Percentiles rank a stretch among this genome's conserved stretches.
These are phyloP conservation scores for Apiospora phragmitis DNA, from an alignment of 2,329 filamentous ascomycete species.

Conservation along the genomic window DNA sequence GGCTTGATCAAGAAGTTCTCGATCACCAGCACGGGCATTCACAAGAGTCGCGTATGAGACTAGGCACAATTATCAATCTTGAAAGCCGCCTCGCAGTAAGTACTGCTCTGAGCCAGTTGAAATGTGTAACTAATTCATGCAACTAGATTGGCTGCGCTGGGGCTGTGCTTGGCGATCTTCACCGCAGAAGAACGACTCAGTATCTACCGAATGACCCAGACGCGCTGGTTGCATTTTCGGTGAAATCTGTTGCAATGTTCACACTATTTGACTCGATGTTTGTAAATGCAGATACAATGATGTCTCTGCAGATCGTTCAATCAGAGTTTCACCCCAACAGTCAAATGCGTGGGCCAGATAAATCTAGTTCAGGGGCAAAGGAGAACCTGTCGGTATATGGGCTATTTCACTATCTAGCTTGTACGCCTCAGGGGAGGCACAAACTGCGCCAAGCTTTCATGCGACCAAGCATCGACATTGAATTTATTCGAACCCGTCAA, in stretches of 20 bases:
- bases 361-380: slow-evolving; percentile 64
- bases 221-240: slow-evolving; percentile 54
- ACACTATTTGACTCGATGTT: slow-evolving; percentile 69
- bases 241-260: slow-evolving; percentile 73
- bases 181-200: slow-evolving; percentile 64
- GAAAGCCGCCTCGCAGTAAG: slow-evolving; percentile 70
- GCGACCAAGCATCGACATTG: slow-evolving; percentile 70
- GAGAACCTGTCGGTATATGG: slow-evolving; percentile 84
- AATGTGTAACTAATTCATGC: neutral
- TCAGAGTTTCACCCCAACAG: slow-evolving; percentile 81
- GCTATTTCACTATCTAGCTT: slow-evolving; percentile 72
- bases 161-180: slow-evolving; percentile 79
- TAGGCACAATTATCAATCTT: slow-evolving; percentile 71
- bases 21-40: slow-evolving; percentile 47
- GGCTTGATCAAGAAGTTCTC: slow-evolving; percentile 34
- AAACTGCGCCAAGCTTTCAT: slow-evolving; percentile 80
- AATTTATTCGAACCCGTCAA: slow-evolving; percentile 71
- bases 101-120: neutral
- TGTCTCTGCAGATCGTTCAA: slow-evolving; percentile 81
- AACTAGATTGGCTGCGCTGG: slow-evolving; percentile 75
- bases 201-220: slow-evolving; percentile 62
- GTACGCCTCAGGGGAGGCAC: slow-evolving; percentile 76
- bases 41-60: slow-evolving; percentile 65
- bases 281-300: slow-evolving; percentile 76
- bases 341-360: slow-evolving; percentile 70